Percentiles rank a stretch among this genome's conserved stretches.
phyloP scores from a whole-genome alignment of 1,284 basidiomycete genomes.

The Meira nashicola region DNA sequence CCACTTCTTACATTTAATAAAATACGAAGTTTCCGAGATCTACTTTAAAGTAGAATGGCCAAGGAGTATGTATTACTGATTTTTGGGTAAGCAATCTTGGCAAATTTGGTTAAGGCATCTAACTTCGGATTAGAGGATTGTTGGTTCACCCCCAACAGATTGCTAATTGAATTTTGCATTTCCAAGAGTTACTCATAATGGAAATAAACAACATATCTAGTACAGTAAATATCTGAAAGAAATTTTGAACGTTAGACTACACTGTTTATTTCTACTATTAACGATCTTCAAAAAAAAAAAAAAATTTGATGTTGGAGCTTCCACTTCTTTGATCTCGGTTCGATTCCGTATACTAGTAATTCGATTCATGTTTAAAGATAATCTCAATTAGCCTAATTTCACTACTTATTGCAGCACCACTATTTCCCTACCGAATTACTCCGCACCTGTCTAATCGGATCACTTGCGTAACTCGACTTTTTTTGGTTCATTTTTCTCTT shows the following conservation, averaged over 20 bases:
- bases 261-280: background rate
- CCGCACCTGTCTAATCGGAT: constrained; percentile 14
- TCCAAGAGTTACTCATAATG: background rate
- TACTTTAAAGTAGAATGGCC: too few species aligned
- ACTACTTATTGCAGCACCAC: constrained; percentile 27
- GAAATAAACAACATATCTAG: too few species aligned
- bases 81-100: background rate
- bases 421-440: constrained; percentile 35
- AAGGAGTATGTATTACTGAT: too few species aligned
- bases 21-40: too few species aligned
- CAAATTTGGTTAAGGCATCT: constrained; percentile 6
- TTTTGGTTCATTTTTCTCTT: constrained; percentile 8
- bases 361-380: too few species aligned
- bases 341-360: constrained; percentile 6
- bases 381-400: constrained; percentile 26
- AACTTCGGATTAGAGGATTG: constrained; percentile 6
- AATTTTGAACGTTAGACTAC: background rate
- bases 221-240: too few species aligned
- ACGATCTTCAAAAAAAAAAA: constrained; percentile 14
- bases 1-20: constrained; percentile 17
- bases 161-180: constrained; percentile 3
- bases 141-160: background rate
- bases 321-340: constrained; percentile 8
- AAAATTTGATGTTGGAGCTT: constrained; percentile 19
- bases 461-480: constrained; percentile 1